Conservation (phyloP, 1,284 basidiomycete species). For the Cutaneotrichosporon cavernicola region DNA sequence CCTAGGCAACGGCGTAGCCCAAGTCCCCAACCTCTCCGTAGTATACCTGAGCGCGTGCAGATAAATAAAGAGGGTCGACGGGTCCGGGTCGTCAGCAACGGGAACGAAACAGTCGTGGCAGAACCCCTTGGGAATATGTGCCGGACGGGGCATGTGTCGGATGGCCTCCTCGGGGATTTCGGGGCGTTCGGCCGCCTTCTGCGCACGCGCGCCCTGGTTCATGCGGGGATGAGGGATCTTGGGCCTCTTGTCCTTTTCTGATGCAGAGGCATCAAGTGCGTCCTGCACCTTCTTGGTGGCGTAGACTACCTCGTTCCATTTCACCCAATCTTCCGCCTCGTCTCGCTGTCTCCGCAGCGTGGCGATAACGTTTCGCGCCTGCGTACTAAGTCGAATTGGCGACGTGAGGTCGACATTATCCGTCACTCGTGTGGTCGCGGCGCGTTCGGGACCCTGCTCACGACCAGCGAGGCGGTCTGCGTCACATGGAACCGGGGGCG, state of each 20-base stretch:
- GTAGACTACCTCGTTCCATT: slow-evolving; percentile 52
- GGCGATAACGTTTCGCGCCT: slow-evolving; percentile 80
- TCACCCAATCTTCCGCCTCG: slow-evolving; percentile 85
- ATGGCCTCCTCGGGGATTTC: slow-evolving; percentile 29
- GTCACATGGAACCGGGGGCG: slow-evolving; percentile 16
- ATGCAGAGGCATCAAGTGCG: slow-evolving; percentile 21
- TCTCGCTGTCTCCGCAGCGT: slow-evolving; percentile 87
- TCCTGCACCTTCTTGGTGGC: slow-evolving; percentile 40
- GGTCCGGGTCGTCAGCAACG: slow-evolving; percentile 82
- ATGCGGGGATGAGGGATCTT: slow-evolving; percentile 27
- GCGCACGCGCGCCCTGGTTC: slow-evolving; percentile 14
- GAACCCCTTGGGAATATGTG: slow-evolving; percentile 51
- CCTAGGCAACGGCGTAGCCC: slow-evolving; percentile 51
- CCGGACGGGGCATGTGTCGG: slow-evolving; percentile 51
- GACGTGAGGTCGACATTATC: slow-evolving; percentile 79
- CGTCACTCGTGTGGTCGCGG: slow-evolving; percentile 24
- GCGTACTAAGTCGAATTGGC: slow-evolving; percentile 76
- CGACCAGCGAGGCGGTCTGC: slow-evolving; percentile 26
- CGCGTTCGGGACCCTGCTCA: slow-evolving; percentile 38
- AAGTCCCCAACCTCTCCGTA: slow-evolving; percentile 49
- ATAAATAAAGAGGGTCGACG: slow-evolving; percentile 88
- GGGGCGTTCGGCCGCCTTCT: slow-evolving; percentile 25
- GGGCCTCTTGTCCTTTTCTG: background rate
- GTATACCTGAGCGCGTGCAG: slow-evolving; percentile 84
- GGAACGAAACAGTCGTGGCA: slow-evolving; percentile 87